Base-by-base conservation (phyloP, 768 basidiomycete species). In the Xerocomus brunneocitrinus region DNA sequence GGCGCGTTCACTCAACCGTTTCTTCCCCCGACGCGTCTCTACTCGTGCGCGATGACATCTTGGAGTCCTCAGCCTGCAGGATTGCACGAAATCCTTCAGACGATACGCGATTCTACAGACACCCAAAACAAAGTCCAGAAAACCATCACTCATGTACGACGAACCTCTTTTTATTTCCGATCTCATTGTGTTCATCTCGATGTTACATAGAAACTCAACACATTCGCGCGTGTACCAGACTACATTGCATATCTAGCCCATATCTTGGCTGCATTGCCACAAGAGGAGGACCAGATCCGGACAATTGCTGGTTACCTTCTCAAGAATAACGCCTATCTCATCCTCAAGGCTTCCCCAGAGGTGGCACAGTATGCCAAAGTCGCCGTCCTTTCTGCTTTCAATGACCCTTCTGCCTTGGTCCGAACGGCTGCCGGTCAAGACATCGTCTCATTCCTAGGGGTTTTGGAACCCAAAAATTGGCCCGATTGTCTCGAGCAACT, bases 161-260 rank as follows among this genome's bases (percentile, higher is more conserved):
- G 40, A 56, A 27, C 59, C 58, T 58, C 58, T 59, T 54, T 49
- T 49, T 53, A 46, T 25, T 53, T 38, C 56, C 56, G 53, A 60
- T 58, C 58, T 53, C 34, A 34, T 52, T 48, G 39, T 54, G 58
- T 55, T 62, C 59, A 69, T 56, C 43, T 51, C 45, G 45, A 48
- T 54, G 59, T 55, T 42, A 22, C 54, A 6, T 61, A 93, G 90
- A 91, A 91, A 88, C 79, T 94, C 58, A 91, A 89, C 70, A 79
- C 76, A 57, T 93, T 91, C 71, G 87, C 90, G 66, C 84, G 85
- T 63, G 85, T 87, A 58, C 90, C 94, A 43, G 93, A 97, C 71
- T 98, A 97, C 70, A 86, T 93, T 55, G 94, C 88, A 53, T 98
- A 99, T 80, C 85, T 99, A 58, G 89, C 89, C 22, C 91, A 95